Base-by-base conservation (phyloP, 768 basidiomycete genomes). In the Filobasidium floriforme region DNA sequence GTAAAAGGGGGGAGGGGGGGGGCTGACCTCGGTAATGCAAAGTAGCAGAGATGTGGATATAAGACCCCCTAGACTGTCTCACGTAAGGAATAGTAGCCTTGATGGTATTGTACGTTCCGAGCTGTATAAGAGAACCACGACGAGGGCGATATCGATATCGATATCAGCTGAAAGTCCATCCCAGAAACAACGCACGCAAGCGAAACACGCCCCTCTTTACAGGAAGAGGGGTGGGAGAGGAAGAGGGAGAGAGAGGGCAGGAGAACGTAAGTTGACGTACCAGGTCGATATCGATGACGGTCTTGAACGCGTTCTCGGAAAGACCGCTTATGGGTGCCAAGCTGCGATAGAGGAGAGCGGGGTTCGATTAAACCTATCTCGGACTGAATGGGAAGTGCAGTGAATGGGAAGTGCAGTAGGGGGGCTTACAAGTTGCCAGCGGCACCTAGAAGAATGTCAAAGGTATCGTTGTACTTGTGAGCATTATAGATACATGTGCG, bases 21-120 rank as follows among this genome's bases (percentile, higher is more conserved):
- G 43, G 68, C 82, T 59, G 69, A 88, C 90, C 89, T 63, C 79
- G 83, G 79, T 90, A 89, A 79, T 97, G 94, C 55, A 97, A 77
- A 11, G 88, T 92, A 5, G 91, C 88, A 70, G 88, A 90, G 73
- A 96, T 89, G 71, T 91, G 89, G 62, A 97, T 84, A 77, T 92
- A 96, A 1, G 90, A 81, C 41, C 93, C 94, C 67, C 84, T 84
- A 4, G 87, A 80, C 28, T 82, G 82, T 54, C 89, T 85, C 32
- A 97, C 70, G 71, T 90, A 82, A 1, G 83, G 81, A 22, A 96
- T 79, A 1, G 92, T 96, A 0, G 92, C 92, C 76, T 97, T 97
- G 79, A 96, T 84, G 4, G 93, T 97, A 79, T 96, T 88, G 81
- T 85, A 97, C 6, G 91, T 92, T 12, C 94, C 94, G 32, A 96